Base-by-base conservation (phyloP, 768 basidiomycete species). In the Cystofilobasidium macerans region DNA sequence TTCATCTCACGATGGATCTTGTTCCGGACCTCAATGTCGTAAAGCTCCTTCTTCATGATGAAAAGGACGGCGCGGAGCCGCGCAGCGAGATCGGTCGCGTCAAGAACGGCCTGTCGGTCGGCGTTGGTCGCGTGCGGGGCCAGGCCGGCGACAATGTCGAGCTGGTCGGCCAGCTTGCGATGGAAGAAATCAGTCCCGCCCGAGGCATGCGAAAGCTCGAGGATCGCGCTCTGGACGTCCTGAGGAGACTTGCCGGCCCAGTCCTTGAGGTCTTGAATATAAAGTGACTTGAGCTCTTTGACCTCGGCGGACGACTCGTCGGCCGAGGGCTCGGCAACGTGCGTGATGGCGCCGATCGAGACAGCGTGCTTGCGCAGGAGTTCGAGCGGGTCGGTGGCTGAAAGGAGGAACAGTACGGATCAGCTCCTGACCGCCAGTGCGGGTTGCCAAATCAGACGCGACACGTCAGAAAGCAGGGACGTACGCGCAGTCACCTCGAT, bases 121-220 rank as follows among this genome's bases (percentile, higher is more conserved):
- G 82, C 77, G 59, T 59, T 32, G 20, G 65, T 67, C 12, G 92
- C 87, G 62, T 94, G 89, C n/a, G 92, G 93, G 0, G 87, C 91
- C 0, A 97, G 92, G 0, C 93, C 93, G 0, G 95, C 95, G 0
- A 94, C 91, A 70, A 98, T 94, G 74, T 99, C 95, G 30, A 97
- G 84, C 74, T 92, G 92, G 76, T 95, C 92, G 51, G 38, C 30
- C 45, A 43, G 42, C 24, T 18, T 40, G 22, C 47, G 53, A 20
- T 42, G 8, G 32, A 42, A 28, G 33, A 48, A 38, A 43, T 43
- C 40, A 40, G 32, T 36, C 57, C 40, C 38, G 24, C 38, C n/a
- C 35, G 54, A 30, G 24, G 32, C 33, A 11, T 40, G 43, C 5
- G 40, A 43, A 14, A 60, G 58, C 38, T 97, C 93, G 73, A 97